Evolutionary conservation across 2,329 filamentous ascomycete species (phyloP), one percentile per base, ranked within the genome.

Genomic region (Herpotrichia juniperi): DNA sequence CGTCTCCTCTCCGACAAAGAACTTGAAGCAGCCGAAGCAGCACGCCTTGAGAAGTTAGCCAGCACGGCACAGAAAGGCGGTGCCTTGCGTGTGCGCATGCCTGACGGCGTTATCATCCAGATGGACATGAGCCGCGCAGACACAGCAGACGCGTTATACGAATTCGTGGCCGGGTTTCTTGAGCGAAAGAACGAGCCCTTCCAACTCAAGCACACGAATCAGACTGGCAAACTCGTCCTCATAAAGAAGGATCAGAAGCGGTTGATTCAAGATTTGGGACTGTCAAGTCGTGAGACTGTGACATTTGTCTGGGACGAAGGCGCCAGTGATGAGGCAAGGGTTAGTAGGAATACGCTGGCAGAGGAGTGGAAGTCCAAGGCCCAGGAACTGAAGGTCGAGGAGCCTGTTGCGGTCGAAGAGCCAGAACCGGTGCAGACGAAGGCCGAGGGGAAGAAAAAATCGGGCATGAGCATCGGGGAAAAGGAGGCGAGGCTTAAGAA

Each of bases 1-100:
- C 87, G 91, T 17, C 83, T 97, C 1, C 84, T 85, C 5, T 96
- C 91, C 1, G 92, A 97, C 73, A 85, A 84, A 28, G 93, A 97
- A 69, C 79, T 96, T 10, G 87, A 86, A 30, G 86, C 87, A 21
- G 85, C 87, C 58, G 87, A 86, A 28, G 79, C 83, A 4, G 86
- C 84, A 19, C 85, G 87, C 46, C 83, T 84, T 42, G 85, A 87
- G 25, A 87, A 81, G 57, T 77, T 92, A 1, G 82, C 87, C 4
- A 81, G 83, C 4, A 81, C 93, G 54, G 85, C 83, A 45, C 59
- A 70, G 19, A 71, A 66, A 35, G 83, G 84, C 26, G 83, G 96
- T 26, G 82, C 85, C 24, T 81, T 97, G 57, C 91, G 90, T 58
- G 83, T 97, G 43, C 88, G 93, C 22, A 93, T 97, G 62, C 93